These are phyloP conservation scores for Magnusiomyces ingens DNA, from an alignment of 1,139 yeast species.

Conservation along the genomic window DNA sequence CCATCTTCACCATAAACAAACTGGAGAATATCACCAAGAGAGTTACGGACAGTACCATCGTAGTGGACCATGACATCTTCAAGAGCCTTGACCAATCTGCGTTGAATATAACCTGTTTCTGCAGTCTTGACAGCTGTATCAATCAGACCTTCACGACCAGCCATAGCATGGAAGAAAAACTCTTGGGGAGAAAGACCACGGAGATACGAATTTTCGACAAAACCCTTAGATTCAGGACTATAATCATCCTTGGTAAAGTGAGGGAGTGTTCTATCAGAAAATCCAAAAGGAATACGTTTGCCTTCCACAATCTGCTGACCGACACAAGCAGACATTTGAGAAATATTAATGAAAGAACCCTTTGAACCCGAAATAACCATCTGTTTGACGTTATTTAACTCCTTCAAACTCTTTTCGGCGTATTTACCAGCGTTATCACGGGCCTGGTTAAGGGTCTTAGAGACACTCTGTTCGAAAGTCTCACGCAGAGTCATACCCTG, in stretches of 20 bases:
- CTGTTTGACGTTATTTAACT: constrained; percentile 91
- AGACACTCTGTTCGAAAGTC: constrained; percentile 95
- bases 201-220: constrained; percentile 92
- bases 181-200: constrained; percentile 99
- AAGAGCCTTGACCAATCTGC: constrained; percentile 95
- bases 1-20: constrained; percentile 99
- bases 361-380: constrained; percentile 99
- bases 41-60: constrained; percentile 97
- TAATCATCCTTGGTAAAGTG: constrained; percentile 98
- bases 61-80: constrained; percentile 99
- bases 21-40: constrained; percentile 92
- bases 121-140: constrained; percentile 99
- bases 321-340: constrained; percentile 99
- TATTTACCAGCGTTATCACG: constrained; percentile 99
- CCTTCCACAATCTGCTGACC: constrained; percentile 99
- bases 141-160: constrained; percentile 99
- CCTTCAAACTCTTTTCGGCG: constrained; percentile 93
- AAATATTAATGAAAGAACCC: constrained; percentile 97
- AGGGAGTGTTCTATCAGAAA: constrained; percentile 91
- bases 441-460: constrained; percentile 92
- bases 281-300: constrained; percentile 97
- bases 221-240: constrained; percentile 96
- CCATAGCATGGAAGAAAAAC: constrained; percentile 99
- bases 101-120: constrained; percentile 98
- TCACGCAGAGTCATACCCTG: constrained; percentile 99